Base-by-base conservation (phyloP, 148 eudicot species). In the Fallopia convolvulus region DNA sequence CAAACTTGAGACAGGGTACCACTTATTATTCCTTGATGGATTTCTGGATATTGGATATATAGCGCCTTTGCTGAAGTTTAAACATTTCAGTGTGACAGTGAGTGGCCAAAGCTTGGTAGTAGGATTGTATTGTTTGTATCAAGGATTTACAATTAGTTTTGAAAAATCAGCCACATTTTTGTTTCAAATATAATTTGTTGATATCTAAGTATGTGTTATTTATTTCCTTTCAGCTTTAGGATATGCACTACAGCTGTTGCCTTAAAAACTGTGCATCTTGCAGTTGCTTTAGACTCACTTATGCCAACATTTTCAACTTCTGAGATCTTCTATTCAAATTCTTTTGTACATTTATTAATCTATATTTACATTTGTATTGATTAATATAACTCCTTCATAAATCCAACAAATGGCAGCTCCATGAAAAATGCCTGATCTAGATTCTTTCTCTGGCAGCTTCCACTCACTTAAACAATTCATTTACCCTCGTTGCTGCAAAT, bases 401-500 rank as follows among this genome's bases (percentile, higher is more conserved):
- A 26, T 26, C 30, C 30, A 26, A 26, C 30, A 26, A 26, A 26
- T 26, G 30, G 30, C 0, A 26, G 30, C 30, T 26, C 30, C 30
- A 26, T 26, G 30, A 26, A 26, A 26, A 0, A 26, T 26, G 30
- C 30, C 30, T 26, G 30, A 26, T 26, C 30, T 26, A 26, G 30
- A 26, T 26, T 26, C 30, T 26, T 26, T 14, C 42, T 66, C 42
- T 66, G 36, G 72, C 97, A 95, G 99, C 99, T 83, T 84, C 97
- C 65, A 95, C 97, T 33, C 94, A 86, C 81, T 83, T 82, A 17
- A 91, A 89, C 79, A 82, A 47, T 75, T 84, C 85, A 60, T 92
- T 81, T 81, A 87, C 91, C 70, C 88, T 95, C 79, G 97, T 95
- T 76, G 91, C 99, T 60, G 97, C 99, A 49, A 93, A 91, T 78